Evolutionary conservation across 2,329 filamentous ascomycete genomes (phyloP), one percentile per base, ranked within the genome.

Genomic region (Venturia nashicola): DNA sequence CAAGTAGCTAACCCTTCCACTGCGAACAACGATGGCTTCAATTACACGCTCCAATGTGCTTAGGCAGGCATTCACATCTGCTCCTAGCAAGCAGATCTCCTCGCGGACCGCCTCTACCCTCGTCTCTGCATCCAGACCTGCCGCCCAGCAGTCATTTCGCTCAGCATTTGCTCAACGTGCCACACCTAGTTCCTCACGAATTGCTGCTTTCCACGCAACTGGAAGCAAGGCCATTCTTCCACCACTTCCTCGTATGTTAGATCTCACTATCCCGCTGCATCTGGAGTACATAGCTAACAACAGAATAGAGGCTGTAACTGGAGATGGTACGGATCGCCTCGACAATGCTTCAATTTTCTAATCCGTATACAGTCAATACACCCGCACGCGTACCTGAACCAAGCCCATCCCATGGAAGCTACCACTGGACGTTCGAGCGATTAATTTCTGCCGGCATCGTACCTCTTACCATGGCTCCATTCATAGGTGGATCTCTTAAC

Each of bases 361-460:
- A 66, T 61, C 18, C 14, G 23, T 14, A 6, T 18, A 59, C 72
- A 88, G 91, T 92, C 74, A 99, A 99, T 79, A 92, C 97, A 72
- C 85, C 94, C 64, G 89, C 84, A 40, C 85, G 84, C 46, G 77
- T 96, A 32, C 92, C 91, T 57, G 74, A 83, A 27, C 78, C 90
- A 62, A 85, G 83, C 70, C 86, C 93, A 51, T 80, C 86, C 64
- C 90, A 99, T 79, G 94, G 94, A 71, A 95, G 89, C 77, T 99
- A 97, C 82, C 94, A 99, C 84, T 99, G 94, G 94, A 90, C 89
- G 66, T 96, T 96, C 72, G 94, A 99, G 82, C 81, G 43, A 60
- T 23, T 60, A n/a, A 36, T 51, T 14, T 61, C 91, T 65, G 87
- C 85, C 65, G 88, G 86, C 64, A 85, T 99, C 67, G 80, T 99